These are phyloP conservation scores for Dendrobium chrysotoxum DNA, from an alignment of 106 monocot species.

Conservation along the genomic window DNA sequence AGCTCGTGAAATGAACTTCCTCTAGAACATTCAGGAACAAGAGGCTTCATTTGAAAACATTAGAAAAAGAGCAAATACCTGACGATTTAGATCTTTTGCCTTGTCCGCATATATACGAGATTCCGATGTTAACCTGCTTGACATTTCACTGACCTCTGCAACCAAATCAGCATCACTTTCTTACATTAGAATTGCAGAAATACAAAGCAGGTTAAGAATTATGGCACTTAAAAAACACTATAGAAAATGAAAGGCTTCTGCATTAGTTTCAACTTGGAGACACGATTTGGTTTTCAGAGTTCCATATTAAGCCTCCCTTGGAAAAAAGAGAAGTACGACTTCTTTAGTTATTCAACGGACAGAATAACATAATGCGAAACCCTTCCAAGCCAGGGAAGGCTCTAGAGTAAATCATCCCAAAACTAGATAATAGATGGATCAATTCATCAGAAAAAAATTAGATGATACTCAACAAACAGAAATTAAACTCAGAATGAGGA, in stretches of 20 bases:
- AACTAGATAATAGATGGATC: neutral
- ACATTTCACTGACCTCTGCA: slow-evolving; percentile 98
- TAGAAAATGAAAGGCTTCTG: neutral
- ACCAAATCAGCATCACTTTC: neutral
- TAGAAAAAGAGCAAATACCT: slow-evolving; percentile 30
- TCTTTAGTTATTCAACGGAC: neutral
- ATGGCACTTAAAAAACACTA: neutral
- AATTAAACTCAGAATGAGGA: neutral
- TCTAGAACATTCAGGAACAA: neutral
- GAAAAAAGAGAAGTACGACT: neutral
- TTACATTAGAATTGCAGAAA: neutral
- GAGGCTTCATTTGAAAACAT: neutral
- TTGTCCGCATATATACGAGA: slow-evolving; percentile 93
- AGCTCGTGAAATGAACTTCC: neutral
- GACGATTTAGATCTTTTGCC: slow-evolving; percentile 92
- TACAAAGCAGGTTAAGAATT: neutral
- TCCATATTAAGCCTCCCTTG: neutral
- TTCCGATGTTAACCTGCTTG: slow-evolving; percentile 90
- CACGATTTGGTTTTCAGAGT: neutral
- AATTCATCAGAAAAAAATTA: neutral
- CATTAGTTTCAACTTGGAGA: neutral
- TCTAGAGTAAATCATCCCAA: neutral
- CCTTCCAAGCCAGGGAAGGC: neutral
- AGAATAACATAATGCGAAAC: neutral
- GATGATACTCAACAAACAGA: neutral